A percentile compares a stretch with the other conserved stretches of the same genome.
phyloP scores from a whole-genome alignment of 106 monocot genomes.

The Gastrodia elata region DNA sequence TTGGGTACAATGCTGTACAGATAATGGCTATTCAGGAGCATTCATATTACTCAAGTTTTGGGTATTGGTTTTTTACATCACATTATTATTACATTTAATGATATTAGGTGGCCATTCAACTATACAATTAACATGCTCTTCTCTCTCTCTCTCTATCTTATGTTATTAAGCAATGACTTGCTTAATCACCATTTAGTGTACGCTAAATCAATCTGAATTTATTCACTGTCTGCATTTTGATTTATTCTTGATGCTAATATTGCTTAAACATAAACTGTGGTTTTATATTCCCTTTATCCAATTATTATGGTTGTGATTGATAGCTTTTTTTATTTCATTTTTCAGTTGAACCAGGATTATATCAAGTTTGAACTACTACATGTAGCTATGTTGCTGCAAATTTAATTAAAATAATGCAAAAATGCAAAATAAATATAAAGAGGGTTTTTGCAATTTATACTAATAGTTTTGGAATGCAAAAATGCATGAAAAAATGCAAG shows the following conservation, averaged over 20 bases:
- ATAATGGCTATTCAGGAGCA: slow-evolving; percentile 99
- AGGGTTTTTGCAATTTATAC: too few relatives aligned
- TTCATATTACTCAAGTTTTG: slow-evolving; percentile 98
- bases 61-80: slow-evolving; percentile 30
- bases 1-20: slow-evolving; percentile 99
- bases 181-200: not conserved
- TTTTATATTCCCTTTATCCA: too few relatives aligned
- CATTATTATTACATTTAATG: not conserved
- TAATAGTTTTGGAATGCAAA: too few relatives aligned
- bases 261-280: too few relatives aligned
- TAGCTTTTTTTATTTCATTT: too few relatives aligned
- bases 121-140: not conserved
- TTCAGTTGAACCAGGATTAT: too few relatives aligned
- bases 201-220: not conserved
- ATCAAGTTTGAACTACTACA: too few relatives aligned
- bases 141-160: not conserved
- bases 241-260: not conserved
- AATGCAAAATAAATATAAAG: too few relatives aligned
- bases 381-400: too few relatives aligned
- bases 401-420: too few relatives aligned
- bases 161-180: not conserved
- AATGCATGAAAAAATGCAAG: too few relatives aligned
- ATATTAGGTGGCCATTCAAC: not conserved
- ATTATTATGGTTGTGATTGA: too few relatives aligned
- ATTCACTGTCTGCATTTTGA: not conserved